Percentiles rank a stretch among this genome's conserved stretches.
Evolutionary conservation across 2,329 filamentous ascomycete species (phyloP).

Genomic region (Xylariaceae sp.): DNA sequence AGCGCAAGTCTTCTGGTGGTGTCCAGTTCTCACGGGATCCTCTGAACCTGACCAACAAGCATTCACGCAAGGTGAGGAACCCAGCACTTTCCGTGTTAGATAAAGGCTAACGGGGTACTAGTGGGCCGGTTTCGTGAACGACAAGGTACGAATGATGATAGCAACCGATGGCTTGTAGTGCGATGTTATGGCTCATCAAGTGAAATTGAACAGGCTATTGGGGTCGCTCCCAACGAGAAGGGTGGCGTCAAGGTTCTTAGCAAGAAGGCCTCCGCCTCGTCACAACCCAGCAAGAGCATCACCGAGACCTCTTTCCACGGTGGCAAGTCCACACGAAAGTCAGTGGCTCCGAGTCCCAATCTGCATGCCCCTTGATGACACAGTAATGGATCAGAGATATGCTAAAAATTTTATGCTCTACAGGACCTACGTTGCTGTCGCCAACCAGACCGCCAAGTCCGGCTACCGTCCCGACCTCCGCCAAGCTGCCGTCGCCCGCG

Average conservation of each 20-base stretch:
- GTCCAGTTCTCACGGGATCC: constrained; percentile 93
- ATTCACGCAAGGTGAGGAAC: constrained; percentile 79
- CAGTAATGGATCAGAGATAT: constrained; percentile 6
- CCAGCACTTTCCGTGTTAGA: neutral
- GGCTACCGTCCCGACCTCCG: constrained; percentile 85
- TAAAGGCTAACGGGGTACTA: constrained; percentile 51
- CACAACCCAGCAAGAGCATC: constrained; percentile 74
- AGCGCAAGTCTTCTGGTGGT: constrained; percentile 80
- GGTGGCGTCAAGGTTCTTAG: constrained; percentile 79
- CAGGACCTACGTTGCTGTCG: constrained; percentile 89
- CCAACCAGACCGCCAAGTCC: constrained; percentile 80
- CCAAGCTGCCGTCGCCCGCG: constrained; percentile 80
- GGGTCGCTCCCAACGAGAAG: constrained; percentile 76
- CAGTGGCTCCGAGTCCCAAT: constrained; percentile 48
- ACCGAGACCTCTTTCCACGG: constrained; percentile 72
- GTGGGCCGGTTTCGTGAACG: constrained; percentile 92
- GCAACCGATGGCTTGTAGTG: neutral
- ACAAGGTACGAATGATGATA: constrained; percentile 70
- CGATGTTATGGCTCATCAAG: constrained; percentile 21
- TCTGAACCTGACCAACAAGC: constrained; percentile 89
- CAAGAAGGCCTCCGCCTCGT: constrained; percentile 78
- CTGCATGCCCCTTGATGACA: neutral
- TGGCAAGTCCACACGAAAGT: constrained; percentile 81
- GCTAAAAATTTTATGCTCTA: constrained; percentile 8
- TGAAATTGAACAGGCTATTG: constrained; percentile 70